Percentiles rank a stretch among this genome's conserved stretches.
Conservation (phyloP, 2,329 filamentous ascomycete species). For the Alternaria sp. region DNA sequence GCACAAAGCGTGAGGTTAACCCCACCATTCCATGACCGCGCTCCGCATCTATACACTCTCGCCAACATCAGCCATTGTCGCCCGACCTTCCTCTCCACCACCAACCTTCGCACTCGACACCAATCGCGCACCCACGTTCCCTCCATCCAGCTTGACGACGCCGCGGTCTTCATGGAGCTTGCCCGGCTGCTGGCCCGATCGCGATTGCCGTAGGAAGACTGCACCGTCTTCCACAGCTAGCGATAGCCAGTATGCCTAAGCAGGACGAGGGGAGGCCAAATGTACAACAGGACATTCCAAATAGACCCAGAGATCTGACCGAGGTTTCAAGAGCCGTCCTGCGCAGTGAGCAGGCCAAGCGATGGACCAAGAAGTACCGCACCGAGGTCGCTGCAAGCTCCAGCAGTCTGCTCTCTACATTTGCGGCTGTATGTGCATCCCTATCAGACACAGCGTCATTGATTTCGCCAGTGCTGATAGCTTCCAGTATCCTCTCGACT, state of each 20-base stretch:
- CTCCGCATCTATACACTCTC: constrained; percentile 23
- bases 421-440: constrained; percentile 63
- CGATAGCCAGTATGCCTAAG: constrained; percentile 55
- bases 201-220: constrained; percentile 67
- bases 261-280: constrained; percentile 30
- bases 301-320: constrained; percentile 49
- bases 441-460: background rate
- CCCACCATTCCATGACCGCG: constrained; percentile 46
- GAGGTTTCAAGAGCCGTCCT: constrained; percentile 43
- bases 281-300: constrained; percentile 26
- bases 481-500: constrained; percentile 76
- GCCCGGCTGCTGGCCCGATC: constrained; percentile 60
- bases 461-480: constrained; percentile 23
- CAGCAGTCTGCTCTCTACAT: constrained; percentile 78
- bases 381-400: constrained; percentile 80
- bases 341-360: constrained; percentile 53
- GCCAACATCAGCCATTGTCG: constrained; percentile 37
- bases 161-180: constrained; percentile 60
- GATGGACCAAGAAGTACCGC: constrained; percentile 76
- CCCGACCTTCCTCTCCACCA: constrained; percentile 17
- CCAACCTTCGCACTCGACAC: constrained; percentile 6
- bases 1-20: constrained; percentile 40
- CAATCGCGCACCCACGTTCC: constrained; percentile 17
- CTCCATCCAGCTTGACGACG: constrained; percentile 26
- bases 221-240: constrained; percentile 58